Percentiles rank a stretch among this genome's conserved stretches.
Conservation (phyloP, 495 filamentous ascomycete species). For the Trichoderma asperelloides region DNA sequence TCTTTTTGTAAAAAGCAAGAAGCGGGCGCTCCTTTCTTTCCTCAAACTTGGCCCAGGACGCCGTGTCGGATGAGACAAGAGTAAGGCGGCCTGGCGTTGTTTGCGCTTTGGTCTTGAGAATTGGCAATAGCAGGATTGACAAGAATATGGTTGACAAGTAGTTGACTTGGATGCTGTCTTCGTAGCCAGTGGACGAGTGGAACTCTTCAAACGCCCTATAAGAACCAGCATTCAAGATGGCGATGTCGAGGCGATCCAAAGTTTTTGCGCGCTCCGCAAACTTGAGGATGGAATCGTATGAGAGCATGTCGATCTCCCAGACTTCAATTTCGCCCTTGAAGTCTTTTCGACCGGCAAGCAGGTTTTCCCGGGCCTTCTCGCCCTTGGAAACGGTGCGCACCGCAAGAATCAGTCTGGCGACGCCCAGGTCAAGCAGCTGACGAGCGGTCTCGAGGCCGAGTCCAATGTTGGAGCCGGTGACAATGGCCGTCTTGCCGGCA, state of each 20-base stretch:
- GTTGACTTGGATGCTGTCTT: constrained; percentile 28
- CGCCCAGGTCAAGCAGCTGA: constrained; percentile 31
- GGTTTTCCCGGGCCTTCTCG: constrained; percentile 21
- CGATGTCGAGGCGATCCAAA: constrained; percentile 30
- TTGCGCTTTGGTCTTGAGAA: constrained; percentile 23
- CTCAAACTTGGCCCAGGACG: constrained; percentile 21
- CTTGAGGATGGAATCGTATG: constrained; percentile 28
- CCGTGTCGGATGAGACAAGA: constrained; percentile 25
- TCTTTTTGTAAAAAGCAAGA: constrained; percentile 26
- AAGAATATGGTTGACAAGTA: constrained; percentile 36
- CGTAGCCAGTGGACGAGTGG: constrained; percentile 30
- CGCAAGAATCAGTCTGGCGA: constrained; percentile 38
- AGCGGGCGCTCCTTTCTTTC: constrained; percentile 19
- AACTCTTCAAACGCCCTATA: constrained; percentile 16
- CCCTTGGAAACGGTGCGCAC: constrained; percentile 31
- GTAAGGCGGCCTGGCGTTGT: constrained; percentile 21
- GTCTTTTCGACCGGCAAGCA: not conserved
- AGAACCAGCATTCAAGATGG: constrained; percentile 39
- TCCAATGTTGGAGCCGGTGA: constrained; percentile 42
- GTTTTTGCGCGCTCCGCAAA: constrained; percentile 30
- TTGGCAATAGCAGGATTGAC: constrained; percentile 32
- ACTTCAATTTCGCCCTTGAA: constrained; percentile 24
- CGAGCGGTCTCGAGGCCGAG: constrained; percentile 35
- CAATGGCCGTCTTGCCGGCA: constrained; percentile 29
- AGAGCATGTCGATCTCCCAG: constrained; percentile 39